Evolutionary conservation across 2,329 filamentous ascomycete genomes (phyloP), one percentile per base, ranked within the genome.

Genomic region (Ilyonectria destructans): DNA sequence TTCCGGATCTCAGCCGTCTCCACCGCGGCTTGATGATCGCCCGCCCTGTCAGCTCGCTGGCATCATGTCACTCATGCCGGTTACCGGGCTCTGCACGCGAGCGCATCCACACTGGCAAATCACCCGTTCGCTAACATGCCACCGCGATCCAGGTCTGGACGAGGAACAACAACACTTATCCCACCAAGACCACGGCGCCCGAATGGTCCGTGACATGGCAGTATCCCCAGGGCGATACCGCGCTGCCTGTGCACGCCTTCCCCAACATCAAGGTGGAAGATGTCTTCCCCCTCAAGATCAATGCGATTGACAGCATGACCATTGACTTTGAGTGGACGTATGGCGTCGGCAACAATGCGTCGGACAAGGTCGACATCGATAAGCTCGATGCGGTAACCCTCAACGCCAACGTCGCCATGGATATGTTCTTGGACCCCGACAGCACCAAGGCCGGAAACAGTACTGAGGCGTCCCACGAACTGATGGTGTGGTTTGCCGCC

Each of bases 401-500:
- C 66, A 86, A 87, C 71, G 79, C 86, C 76, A 89, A 89, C 80
- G 86, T 90, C 37, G 87, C 87, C 40, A 80, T 90, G 68, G 88
- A 90, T 79, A 87, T 89, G 83, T 90, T 89, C 77, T 77, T 89
- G 61, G 87, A 88, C 69, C 75, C 72, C 29, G 81, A 87, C 74
- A 75, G 82, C 61, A 72, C 69, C 1, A 82, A 76, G 1, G 79
- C 88, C 0, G 66, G 76, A 49, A 76, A 84, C 75, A 85, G 81
- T 48, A 75, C 75, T 1, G 79, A 80, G 5, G 84, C 88, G 2
- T 71, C 74, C 10, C 86, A 83, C 78, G 88, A 89, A 79, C 81
- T 89, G 78, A 89, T 89, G 86, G 82, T 89, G 40, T 89, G 86
- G 86, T 83, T 89, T 68, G 86, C 82, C 3, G 78, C 79, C 4